Percentiles rank a stretch among this genome's conserved stretches.
Evolutionary conservation across 306 rosid genomes (phyloP).

Genomic region (Cucumis cinereus): DNA sequence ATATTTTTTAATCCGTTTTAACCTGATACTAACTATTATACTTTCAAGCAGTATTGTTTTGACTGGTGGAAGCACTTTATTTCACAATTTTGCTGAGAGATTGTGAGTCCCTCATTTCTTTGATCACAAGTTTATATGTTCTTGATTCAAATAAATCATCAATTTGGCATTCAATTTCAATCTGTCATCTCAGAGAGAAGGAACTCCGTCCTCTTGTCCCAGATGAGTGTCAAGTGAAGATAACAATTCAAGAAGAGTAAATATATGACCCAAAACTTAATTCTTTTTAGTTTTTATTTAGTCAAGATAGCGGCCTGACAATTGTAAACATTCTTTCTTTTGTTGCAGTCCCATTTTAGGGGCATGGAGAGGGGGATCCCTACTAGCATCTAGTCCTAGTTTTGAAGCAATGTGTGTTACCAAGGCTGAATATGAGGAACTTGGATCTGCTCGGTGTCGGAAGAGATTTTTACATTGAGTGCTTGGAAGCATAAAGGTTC

Average conservation of each 20-base stretch:
- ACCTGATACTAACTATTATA: conserved; percentile 3
- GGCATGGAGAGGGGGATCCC: conserved; percentile 92
- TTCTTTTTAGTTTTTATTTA: background rate
- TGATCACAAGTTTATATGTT: background rate
- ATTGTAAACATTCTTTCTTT: conserved; percentile 9
- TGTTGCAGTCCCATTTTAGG: conserved; percentile 60
- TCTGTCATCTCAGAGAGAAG: conserved; percentile 43
- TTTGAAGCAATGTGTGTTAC: conserved; percentile 90
- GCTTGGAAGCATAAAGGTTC: background rate
- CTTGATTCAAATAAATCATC: background rate
- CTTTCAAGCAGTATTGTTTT: conserved; percentile 61
- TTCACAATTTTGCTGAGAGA: conserved; percentile 76
- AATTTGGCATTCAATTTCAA: background rate
- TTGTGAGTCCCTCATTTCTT: conserved; percentile 40
- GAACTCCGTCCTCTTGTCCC: conserved; percentile 96
- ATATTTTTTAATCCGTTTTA: background rate
- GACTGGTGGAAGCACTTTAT: conserved; percentile 85
- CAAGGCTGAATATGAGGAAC: conserved; percentile 93
- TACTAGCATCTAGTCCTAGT: conserved; percentile 85
- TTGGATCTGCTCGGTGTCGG: conserved; percentile 92
- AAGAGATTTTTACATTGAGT: conserved; percentile 62
- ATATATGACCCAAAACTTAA: background rate
- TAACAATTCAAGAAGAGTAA: conserved; percentile 81
- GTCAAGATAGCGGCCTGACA: background rate
- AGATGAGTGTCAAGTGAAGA: conserved; percentile 72